phyloP scores from a whole-genome alignment of 352 stramenopile species.

The Pythium pyrilobum region DNA sequence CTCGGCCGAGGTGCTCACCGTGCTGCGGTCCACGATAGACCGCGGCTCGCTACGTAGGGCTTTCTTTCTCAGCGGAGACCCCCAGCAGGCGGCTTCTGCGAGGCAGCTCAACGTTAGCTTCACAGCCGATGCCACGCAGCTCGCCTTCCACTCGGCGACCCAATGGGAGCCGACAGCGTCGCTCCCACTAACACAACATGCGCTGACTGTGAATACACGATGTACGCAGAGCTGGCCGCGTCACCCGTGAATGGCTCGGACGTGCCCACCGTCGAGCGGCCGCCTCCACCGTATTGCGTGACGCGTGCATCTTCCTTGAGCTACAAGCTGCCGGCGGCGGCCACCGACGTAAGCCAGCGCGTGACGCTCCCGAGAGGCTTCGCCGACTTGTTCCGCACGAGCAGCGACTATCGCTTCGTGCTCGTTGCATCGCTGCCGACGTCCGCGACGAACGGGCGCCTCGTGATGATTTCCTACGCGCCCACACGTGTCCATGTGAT shows the following conservation, averaged over 20 bases:
- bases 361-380: slow-evolving; percentile 21
- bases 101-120: slow-evolving; percentile 15
- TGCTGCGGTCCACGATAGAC: slow-evolving; percentile 26
- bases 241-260: slow-evolving; percentile 4
- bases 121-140: slow-evolving; percentile 2
- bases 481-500: slow-evolving; percentile 20
- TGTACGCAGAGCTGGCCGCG: slow-evolving; percentile 21
- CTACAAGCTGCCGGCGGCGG: slow-evolving; percentile 16
- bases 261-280: not conserved
- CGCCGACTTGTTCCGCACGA: slow-evolving; percentile 24
- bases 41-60: slow-evolving; percentile 12
- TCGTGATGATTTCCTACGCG: slow-evolving; percentile 22
- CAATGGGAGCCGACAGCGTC: slow-evolving; percentile 11
- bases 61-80: slow-evolving; percentile 11
- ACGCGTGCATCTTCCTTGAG: slow-evolving; percentile 5
- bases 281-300: slow-evolving; percentile 24
- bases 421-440: slow-evolving; percentile 24
- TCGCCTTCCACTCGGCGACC: slow-evolving; percentile 14
- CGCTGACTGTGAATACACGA: slow-evolving; percentile 22
- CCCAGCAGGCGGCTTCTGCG: not conserved
- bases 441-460: slow-evolving; percentile 22
- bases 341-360: not conserved
- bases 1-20: slow-evolving; percentile 14
- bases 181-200: slow-evolving; percentile 1
- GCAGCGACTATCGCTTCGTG: slow-evolving; percentile 28